phyloP scores from a whole-genome alignment of 805 yeast genomes.

The Metschnikowia kofuensis region DNA sequence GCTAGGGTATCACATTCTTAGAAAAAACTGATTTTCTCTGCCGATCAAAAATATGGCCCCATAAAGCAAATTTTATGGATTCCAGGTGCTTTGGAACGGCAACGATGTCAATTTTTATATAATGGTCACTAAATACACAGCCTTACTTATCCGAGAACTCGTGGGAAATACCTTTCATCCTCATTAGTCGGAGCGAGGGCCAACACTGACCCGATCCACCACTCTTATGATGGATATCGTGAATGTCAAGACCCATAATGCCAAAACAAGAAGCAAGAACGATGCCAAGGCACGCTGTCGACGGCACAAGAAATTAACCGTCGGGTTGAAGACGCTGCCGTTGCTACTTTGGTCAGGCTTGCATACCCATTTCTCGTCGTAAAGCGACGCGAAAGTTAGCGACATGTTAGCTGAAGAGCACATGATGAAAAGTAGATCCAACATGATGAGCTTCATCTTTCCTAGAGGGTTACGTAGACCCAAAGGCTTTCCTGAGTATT shows the following conservation, averaged over 20 bases:
- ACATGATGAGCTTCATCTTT: conserved; percentile 74
- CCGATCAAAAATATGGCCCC: no score
- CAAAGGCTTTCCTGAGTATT: conserved; percentile 85
- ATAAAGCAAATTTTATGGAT: no score
- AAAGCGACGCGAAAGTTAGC: conserved; percentile 78
- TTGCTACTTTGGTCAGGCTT: conserved; percentile 22
- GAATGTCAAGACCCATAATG: conserved; percentile 83
- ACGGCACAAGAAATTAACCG: conserved; percentile 59
- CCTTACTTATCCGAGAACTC: background rate
- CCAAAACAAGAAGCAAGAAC: conserved; percentile 69
- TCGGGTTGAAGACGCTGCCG: conserved; percentile 24
- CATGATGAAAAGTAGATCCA: conserved; percentile 84
- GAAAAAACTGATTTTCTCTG: no score
- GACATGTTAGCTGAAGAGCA: conserved; percentile 87
- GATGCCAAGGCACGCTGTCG: conserved; percentile 78
- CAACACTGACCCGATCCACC: conserved; percentile 55
- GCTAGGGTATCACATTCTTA: no score
- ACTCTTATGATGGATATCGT: conserved; percentile 80
- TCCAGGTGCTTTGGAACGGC: no score
- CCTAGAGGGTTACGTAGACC: conserved; percentile 85
- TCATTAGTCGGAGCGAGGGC: conserved; percentile 14
- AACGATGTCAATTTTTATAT: no score
- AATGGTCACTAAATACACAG: background rate
- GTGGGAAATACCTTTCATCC: background rate
- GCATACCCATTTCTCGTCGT: conserved; percentile 80